Evolutionary conservation across 352 stramenopile species (phyloP).

Genomic region (Phytophthora gonapodyides): DNA sequence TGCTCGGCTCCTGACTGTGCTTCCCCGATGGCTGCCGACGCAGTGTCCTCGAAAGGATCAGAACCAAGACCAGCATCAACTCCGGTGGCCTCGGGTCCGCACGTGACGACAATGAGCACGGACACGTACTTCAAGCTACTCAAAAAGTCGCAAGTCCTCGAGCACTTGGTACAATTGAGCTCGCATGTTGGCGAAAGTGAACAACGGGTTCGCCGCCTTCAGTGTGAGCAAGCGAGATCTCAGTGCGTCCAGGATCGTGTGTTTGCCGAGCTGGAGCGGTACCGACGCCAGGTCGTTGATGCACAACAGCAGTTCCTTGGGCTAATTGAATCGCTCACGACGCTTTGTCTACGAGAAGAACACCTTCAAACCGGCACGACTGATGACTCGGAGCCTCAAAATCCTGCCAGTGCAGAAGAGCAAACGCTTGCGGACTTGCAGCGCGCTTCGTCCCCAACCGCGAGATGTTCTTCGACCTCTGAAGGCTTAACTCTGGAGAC

Average conservation of each 20-base stretch:
- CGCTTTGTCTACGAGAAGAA: slow-evolving; percentile 46
- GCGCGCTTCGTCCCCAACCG: slow-evolving; percentile 20
- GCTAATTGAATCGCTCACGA: slow-evolving; percentile 53
- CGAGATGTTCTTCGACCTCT: slow-evolving; percentile 1
- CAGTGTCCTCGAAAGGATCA: slow-evolving; percentile 6
- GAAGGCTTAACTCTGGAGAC: slow-evolving; percentile 37
- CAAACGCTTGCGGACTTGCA: slow-evolving; percentile 57
- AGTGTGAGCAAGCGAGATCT: slow-evolving; percentile 48
- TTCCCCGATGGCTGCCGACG: slow-evolving; percentile 17
- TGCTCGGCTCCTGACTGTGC: slow-evolving; percentile 42
- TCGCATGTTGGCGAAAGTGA: slow-evolving; percentile 46
- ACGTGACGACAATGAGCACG: slow-evolving; percentile 42
- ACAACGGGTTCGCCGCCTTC: slow-evolving; percentile 46
- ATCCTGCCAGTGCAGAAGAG: slow-evolving; percentile 42
- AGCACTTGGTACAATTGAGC: slow-evolving; percentile 54
- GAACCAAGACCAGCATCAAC: slow-evolving; percentile 11
- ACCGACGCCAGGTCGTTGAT: slow-evolving; percentile 57
- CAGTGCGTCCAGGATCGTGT: slow-evolving; percentile 58
- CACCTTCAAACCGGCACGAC: slow-evolving; percentile 26
- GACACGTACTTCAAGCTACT: slow-evolving; percentile 70
- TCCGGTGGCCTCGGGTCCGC: slow-evolving; percentile 4
- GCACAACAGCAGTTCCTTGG: slow-evolving; percentile 57
- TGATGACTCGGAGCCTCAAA: slow-evolving; percentile 16
- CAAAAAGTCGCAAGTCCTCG: slow-evolving; percentile 70
- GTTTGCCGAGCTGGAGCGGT: slow-evolving; percentile 57